These are phyloP conservation scores for Garcia nutans DNA, from an alignment of 345 rosid species.

Conservation along the genomic window DNA sequence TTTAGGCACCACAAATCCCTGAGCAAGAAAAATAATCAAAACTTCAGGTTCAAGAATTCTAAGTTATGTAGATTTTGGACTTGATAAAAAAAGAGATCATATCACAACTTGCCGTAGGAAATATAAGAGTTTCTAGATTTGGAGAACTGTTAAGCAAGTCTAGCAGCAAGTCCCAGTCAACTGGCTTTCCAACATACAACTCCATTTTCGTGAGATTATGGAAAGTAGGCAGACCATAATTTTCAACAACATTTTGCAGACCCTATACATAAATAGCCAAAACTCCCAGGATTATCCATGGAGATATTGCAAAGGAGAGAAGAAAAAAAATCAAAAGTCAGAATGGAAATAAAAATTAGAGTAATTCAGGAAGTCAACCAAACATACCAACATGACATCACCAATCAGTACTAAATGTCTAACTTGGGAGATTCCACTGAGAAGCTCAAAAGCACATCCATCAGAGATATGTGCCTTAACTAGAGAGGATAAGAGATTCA, in stretches of 20 bases:
- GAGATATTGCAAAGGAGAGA: too few relatives aligned
- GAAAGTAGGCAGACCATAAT: background rate
- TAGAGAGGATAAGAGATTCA: background rate
- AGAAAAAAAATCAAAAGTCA: too few relatives aligned
- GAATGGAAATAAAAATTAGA: too few relatives aligned
- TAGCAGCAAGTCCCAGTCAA: background rate
- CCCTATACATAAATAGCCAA: background rate
- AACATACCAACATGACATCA: background rate
- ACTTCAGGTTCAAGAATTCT: background rate
- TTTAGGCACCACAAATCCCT: conserved; percentile 9
- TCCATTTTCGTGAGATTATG: background rate
- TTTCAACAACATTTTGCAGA: background rate
- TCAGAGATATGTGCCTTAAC: background rate
- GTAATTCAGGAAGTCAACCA: background rate
- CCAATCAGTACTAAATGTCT: background rate
- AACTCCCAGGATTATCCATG: too few relatives aligned
- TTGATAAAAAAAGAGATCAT: background rate
- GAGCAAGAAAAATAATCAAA: background rate
- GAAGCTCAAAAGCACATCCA: background rate
- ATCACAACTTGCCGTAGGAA: conserved; percentile 7
- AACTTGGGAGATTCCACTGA: conserved; percentile 2
- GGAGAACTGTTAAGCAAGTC: background rate
- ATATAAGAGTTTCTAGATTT: background rate
- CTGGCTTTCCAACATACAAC: background rate
- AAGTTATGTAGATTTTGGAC: background rate